Base-by-base conservation (phyloP, 2,329 filamentous ascomycete genomes). In the Westerdykella sp. region DNA sequence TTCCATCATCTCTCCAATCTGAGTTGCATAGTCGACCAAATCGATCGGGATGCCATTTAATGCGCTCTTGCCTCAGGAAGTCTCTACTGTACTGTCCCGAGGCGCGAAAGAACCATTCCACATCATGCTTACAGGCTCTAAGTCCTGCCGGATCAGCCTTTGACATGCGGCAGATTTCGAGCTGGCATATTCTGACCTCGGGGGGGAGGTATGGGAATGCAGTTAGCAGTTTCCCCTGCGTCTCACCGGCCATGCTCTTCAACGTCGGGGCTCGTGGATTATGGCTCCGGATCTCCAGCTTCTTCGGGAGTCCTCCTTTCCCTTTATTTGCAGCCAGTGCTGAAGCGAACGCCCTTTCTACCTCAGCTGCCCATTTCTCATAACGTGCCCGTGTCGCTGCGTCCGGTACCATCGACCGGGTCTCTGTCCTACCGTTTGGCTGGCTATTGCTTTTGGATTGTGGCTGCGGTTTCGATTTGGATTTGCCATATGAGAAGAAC, bases 1-100 rank as follows among this genome's bases (percentile, higher is more conserved):
- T 54, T 21, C 63, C 63, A 22, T 44, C 48, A 39, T 65, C 63
- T 32, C 61, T 55, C 49, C 51, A 67, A 6, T 45, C 40, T 37
- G 58, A 61, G 13, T 56, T 57, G 21, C 63, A 67, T 30, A 67
- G 25, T 25, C 62, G 37, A 11, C 61, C 63, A 46, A 67, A 67
- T 6, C 62, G 54, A 49, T 67, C 63, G 0, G 62, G 63, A 56
- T 67, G 63, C 63, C 63, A 67, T 11, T 60, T 41, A 18, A 67
- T 40, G 7, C 63, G 34, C 46, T 67, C 63, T 44, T 65, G 60
- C 13, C 58, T 28, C 32, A 67, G 35, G 60, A 61, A 67, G 42
- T 65, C 63, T 39, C 60, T 60, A 36, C 60, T 61, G 41, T 67
- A 67, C 23, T 55, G 13, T 5, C 62, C 63, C 10, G 59, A 63